A percentile compares a stretch with the other conserved stretches of the same genome.
Evolutionary conservation across 768 basidiomycete species (phyloP).

Genomic region (Naganishia randhawae): DNA sequence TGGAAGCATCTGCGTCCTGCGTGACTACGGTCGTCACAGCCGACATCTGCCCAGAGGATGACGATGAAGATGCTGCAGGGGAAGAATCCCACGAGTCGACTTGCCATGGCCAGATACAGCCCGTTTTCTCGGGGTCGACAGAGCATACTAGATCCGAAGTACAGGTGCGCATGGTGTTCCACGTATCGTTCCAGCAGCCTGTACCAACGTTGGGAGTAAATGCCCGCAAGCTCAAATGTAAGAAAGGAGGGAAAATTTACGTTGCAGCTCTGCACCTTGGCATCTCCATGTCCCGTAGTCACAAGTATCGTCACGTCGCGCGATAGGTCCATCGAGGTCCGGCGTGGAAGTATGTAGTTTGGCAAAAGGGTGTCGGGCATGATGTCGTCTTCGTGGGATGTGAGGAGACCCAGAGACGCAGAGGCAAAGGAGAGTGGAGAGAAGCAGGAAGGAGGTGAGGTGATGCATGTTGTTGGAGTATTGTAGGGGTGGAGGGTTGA

Average conservation of each 20-base stretch:
- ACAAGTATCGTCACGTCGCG: slow-evolving; percentile 14
- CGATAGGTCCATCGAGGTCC: neutral
- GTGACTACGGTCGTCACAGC: neutral
- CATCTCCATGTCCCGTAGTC: slow-evolving; percentile 26
- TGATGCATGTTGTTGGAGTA: neutral
- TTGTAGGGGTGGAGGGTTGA: neutral
- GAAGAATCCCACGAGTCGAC: neutral
- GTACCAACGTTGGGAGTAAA: neutral
- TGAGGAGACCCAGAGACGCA: neutral
- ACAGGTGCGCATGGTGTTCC: slow-evolving; percentile 22
- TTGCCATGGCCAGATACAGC: slow-evolving; percentile 28
- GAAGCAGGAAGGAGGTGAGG: slow-evolving; percentile 7
- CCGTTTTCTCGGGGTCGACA: slow-evolving; percentile 11
- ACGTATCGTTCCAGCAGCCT: slow-evolving; percentile 26
- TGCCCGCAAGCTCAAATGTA: neutral
- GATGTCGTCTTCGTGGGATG: slow-evolving; percentile 11
- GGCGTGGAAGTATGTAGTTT: neutral
- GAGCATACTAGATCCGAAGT: slow-evolving; percentile 9
- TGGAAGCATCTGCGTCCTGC: neutral
- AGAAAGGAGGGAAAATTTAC: slow-evolving; percentile 6
- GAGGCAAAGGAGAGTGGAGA: neutral
- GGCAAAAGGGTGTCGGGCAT: slow-evolving; percentile 1
- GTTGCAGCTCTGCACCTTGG: slow-evolving; percentile 21
- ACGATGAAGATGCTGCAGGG: neutral
- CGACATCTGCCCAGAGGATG: neutral